Base-by-base conservation (phyloP, 768 basidiomycete species). In the Leucocoprinus birnbaumii region DNA sequence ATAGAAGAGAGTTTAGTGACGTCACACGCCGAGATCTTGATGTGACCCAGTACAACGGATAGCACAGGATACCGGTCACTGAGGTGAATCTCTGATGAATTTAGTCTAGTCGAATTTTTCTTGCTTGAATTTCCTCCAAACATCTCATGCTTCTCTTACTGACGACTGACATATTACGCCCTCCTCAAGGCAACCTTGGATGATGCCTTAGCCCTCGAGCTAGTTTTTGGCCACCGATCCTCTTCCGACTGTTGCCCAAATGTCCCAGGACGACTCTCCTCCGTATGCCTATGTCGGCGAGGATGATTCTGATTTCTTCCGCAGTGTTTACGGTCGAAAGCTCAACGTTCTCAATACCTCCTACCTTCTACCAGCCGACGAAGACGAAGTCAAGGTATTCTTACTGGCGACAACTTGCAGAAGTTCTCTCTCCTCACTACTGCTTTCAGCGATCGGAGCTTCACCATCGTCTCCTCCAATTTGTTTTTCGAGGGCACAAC, bases 291-390 rank as follows among this genome's bases (percentile, higher is more conserved):
- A 55, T 26, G 66, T 68, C 52, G 70, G 68, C 53, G 72, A 75
- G 51, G 77, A 83, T 65, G 74, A 76, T 60, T 55, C 53, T 19
- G 71, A 75, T 27, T 66, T 74, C 68, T 88, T 87, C 62, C 78
- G 77, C 51, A 63, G 69, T 13, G 58, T 80, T 31, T 72, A 84
- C 65, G 80, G 76, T 27, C 76, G 85, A 45, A 72, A 68, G 43
- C 74, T 87, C 67, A 85, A 80, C 62, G 72, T 73, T 18, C 68
- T 86, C 62, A 85, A 82, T 58, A 62, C 63, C 21, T 70, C 71
- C 8, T 88, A 89, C 63, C 71, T 84, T 67, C 79, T 89, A 52
- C 86, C 86, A 34, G 81, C 78, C 3, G 86, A 89, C 66, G 68
- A 76, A 27, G 86, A 87, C 48, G 87, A 87, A 71, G 71, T 83